Conservation (phyloP, 106 monocot genomes). For the Platanthera zijinensis region DNA sequence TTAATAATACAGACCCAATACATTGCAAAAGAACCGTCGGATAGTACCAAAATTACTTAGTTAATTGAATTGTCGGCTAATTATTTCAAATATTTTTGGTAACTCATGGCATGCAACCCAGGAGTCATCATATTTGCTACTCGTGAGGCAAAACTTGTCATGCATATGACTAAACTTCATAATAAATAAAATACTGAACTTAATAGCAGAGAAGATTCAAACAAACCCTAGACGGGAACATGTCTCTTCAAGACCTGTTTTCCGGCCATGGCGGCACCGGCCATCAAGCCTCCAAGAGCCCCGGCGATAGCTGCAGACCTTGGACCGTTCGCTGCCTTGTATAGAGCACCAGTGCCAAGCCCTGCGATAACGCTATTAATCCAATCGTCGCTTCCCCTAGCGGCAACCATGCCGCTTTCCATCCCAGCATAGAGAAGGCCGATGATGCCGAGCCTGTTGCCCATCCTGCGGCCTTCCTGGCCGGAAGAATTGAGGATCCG, state of each 20-base stretch:
- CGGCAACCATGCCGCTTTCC: conserved; percentile 51
- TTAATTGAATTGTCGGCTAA: conserved; percentile 1
- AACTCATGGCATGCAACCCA: neutral
- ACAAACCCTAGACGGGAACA: conserved; percentile 39
- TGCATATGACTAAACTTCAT: neutral
- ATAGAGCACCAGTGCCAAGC: conserved; percentile 49
- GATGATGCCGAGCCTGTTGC: conserved; percentile 53
- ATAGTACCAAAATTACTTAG: neutral
- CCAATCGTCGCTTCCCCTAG: conserved; percentile 53
- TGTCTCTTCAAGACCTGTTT: conserved; percentile 75
- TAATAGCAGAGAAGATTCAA: neutral
- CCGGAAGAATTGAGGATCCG: conserved; percentile 59
- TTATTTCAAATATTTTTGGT: neutral
- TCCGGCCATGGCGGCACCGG: conserved; percentile 55
- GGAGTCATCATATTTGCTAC: too few species aligned
- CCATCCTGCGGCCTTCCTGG: conserved; percentile 42
- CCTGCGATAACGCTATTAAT: conserved; percentile 58
- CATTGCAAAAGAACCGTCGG: neutral
- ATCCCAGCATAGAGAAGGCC: conserved; percentile 66
- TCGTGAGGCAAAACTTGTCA: conserved; percentile 5
- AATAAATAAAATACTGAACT: neutral
- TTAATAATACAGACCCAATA: neutral
- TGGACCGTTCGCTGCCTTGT: conserved; percentile 37
- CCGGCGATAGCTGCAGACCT: conserved; percentile 53
- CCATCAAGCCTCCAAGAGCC: conserved; percentile 67